Evolutionary conservation across 108 stramenopile species (phyloP).

Genomic region (Skeletonema grethae): DNA sequence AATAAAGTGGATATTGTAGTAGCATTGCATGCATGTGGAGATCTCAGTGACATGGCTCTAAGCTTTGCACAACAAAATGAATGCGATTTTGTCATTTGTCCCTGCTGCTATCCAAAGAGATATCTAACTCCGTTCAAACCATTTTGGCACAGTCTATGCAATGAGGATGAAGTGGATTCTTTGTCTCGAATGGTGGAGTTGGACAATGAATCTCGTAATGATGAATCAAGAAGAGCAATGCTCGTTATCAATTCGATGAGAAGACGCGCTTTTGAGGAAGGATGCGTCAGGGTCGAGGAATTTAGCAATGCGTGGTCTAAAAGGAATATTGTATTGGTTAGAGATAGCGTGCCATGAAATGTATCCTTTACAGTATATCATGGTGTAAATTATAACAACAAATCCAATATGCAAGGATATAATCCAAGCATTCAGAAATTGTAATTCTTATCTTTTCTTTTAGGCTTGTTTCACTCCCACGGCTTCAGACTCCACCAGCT

Average conservation of each 20-base stretch:
- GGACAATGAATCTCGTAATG: slow-evolving; percentile 19
- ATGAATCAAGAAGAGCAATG: slow-evolving; percentile 33
- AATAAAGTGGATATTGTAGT: slow-evolving; percentile 57
- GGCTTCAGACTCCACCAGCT: not conserved
- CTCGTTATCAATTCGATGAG: slow-evolving; percentile 39
- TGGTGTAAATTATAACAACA: not conserved
- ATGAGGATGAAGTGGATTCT: slow-evolving; percentile 22
- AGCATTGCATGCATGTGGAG: slow-evolving; percentile 68
- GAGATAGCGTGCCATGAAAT: not conserved
- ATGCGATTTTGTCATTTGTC: slow-evolving; percentile 61
- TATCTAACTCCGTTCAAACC: slow-evolving; percentile 33
- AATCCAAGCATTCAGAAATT: not conserved
- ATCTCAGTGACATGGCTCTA: slow-evolving; percentile 65
- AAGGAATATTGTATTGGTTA: slow-evolving; percentile 35
- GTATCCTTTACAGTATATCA: not conserved
- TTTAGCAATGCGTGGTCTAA: slow-evolving; percentile 25
- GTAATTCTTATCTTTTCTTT: not conserved
- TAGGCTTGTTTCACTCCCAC: not conserved
- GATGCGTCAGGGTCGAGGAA: slow-evolving; percentile 24
- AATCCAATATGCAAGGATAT: slow-evolving; percentile 1
- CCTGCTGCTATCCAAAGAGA: slow-evolving; percentile 57
- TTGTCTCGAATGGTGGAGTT: slow-evolving; percentile 31
- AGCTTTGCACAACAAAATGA: slow-evolving; percentile 46
- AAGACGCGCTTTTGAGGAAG: slow-evolving; percentile 17
- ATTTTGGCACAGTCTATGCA: slow-evolving; percentile 29